Base-by-base conservation (phyloP, 2,329 filamentous ascomycete species). In the Cladosporium colombiae region DNA sequence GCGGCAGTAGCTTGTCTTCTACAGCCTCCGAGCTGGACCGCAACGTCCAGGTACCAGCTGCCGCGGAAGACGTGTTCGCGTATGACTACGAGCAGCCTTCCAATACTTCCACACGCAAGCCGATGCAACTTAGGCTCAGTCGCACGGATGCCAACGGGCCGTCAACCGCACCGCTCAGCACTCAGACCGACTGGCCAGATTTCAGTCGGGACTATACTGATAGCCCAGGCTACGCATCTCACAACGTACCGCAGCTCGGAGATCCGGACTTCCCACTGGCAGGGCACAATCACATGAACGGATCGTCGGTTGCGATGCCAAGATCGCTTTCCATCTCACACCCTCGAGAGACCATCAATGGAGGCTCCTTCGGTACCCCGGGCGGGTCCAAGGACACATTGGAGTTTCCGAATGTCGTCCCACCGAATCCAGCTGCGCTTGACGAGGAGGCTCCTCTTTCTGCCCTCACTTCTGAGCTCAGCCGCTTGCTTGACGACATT, bases 1-100 rank as follows among this genome's bases (percentile, higher is more conserved):
- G 75, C 23, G 73, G 74, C 16, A 73, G 68, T 63, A 78, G 76
- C 62, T 65, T 75, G 11, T 72, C 71, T 23, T 74, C 72, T 59
- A 74, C 72, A 5, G 75, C 72, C 14, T 72, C 74, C 2, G 70
- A 75, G 33, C 58, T 73, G n/a, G 70, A 71, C n/a, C 69, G 68
- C 35, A 52, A 67, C 35, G 66, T 59, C 29, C 66, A 68, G 8
- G 68, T 69, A 21, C 68, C 68, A 11, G 67, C 67, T 52, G 58
- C 64, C 23, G 57, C 68, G n/a, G 69, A 69, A 16, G 64, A 69
- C 52, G 67, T 68, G 40, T 69, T 66, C 59, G 67, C 70, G 40
- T 70, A 67, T 55, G 65, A 70, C 13, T 71, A 60, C 8, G 67
- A 73, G 59, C 68, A 64, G 16, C 60, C 55, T 53, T 27, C 64